phyloP scores from a whole-genome alignment of 352 stramenopile genomes.

The Achlya hypogyna region DNA sequence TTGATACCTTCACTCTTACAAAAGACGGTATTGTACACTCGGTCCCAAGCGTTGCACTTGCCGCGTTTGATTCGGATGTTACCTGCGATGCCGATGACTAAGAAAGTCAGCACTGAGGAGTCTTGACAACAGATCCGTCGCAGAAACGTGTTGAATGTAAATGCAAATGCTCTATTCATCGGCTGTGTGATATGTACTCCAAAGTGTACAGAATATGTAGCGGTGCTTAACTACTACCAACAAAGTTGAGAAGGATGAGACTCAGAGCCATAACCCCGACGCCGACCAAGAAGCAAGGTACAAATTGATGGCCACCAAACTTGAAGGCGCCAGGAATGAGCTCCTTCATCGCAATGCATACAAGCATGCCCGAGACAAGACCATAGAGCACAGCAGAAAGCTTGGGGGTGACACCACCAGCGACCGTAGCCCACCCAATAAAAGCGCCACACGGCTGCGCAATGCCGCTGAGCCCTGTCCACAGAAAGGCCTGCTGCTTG shows the following conservation, averaged over 20 bases:
- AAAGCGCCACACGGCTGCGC: constrained; percentile 86
- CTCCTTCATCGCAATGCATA: constrained; percentile 88
- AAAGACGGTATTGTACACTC: not conserved
- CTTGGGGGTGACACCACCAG: constrained; percentile 41
- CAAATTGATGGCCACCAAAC: constrained; percentile 82
- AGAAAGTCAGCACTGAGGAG: too few relatives aligned
- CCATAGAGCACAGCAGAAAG: constrained; percentile 86
- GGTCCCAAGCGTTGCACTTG: not conserved
- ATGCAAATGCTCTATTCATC: too few relatives aligned
- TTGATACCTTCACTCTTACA: not conserved
- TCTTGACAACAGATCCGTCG: too few relatives aligned
- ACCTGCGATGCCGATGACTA: not conserved
- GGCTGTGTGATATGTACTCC: too few relatives aligned
- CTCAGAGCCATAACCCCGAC: constrained; percentile 85
- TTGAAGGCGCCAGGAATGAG: constrained; percentile 84
- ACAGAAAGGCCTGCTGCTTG: constrained; percentile 87
- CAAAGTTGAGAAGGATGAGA: constrained; percentile 76
- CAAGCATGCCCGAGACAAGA: constrained; percentile 91
- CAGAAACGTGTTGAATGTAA: too few relatives aligned
- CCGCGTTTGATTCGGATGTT: not conserved
- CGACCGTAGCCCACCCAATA: constrained; percentile 69
- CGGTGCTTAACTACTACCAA: too few relatives aligned
- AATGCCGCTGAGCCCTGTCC: constrained; percentile 79
- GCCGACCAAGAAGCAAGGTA: constrained; percentile 73
- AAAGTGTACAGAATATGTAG: too few relatives aligned